Percentiles rank a stretch among this genome's conserved stretches.
Conservation (phyloP, 192 early-diverging fungal genomes). For the Geranomyces variabilis region DNA sequence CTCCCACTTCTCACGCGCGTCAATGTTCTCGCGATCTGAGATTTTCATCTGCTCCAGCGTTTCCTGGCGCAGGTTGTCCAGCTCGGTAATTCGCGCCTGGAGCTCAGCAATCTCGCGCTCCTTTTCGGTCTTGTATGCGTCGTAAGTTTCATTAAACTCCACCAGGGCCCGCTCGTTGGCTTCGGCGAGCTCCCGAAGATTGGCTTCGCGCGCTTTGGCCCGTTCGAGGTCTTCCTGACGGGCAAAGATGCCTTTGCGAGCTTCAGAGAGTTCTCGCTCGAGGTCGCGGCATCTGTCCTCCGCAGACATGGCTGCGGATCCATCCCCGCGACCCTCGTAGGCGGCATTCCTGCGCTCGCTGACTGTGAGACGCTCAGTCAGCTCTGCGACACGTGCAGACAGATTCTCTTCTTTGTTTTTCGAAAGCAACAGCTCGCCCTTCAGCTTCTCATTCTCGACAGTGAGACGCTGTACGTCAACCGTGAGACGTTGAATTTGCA, state of each 20-base stretch:
- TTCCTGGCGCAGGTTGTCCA: conserved; percentile 34
- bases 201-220: conserved; percentile 51
- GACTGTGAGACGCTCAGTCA: conserved; percentile 16
- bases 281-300: conserved; percentile 24
- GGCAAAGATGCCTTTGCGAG: conserved; percentile 50
- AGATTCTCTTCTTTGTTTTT: conserved; percentile 30
- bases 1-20: conserved; percentile 41
- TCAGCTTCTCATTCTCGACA: conserved; percentile 22
- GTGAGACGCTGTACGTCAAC: conserved; percentile 25
- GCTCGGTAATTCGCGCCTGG: background rate
- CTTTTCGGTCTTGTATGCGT: conserved; percentile 64
- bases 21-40: conserved; percentile 27
- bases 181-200: conserved; percentile 62
- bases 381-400: conserved; percentile 21
- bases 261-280: conserved; percentile 28
- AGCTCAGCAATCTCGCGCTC: conserved; percentile 37
- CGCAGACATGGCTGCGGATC: conserved; percentile 7
- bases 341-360: conserved; percentile 28
- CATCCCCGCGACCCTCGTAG: conserved; percentile 33
- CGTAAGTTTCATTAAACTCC: conserved; percentile 69
- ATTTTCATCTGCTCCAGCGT: conserved; percentile 51
- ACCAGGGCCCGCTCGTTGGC: conserved; percentile 66
- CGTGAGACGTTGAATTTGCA: conserved; percentile 4
- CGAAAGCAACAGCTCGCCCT: conserved; percentile 30
- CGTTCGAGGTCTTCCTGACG: conserved; percentile 59